Evolutionary conservation across 2,329 filamentous ascomycete genomes (phyloP), one percentile per base, ranked within the genome.

Genomic region (Aspergillus sp.): DNA sequence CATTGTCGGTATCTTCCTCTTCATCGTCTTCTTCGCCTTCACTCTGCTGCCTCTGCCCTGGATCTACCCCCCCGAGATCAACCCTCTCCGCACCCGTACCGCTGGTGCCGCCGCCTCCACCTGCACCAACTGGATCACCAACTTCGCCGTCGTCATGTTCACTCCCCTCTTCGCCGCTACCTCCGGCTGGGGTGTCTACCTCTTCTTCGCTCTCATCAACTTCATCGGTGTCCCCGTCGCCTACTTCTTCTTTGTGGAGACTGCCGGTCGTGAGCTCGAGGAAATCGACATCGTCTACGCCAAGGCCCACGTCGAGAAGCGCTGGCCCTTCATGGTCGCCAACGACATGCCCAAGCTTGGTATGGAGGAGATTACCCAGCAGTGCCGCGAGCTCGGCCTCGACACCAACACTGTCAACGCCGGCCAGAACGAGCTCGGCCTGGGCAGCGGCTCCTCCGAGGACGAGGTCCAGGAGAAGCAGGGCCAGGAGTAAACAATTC

Each of bases 1-100:
- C 17, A 65, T 78, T 7, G 84, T 87, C 1, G 86, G 86, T 56
- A 73, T 89, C 31, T 89, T 89, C 73, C 81, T 84, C 4, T 89
- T 88, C 71, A 89, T 88, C 61, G 80, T 81, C 6, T 86, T 85
- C 60, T 89, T 88, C 61, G 86, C 85, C 12, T 85, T 85, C 0
- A 87, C 84, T 1, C 85, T 82, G 79, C 69, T 87, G 5, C 84
- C 85, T 9, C 78, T 86, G 23, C 85, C 85, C 2, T 88, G 84
- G 85, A 59, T 71, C 52, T 71, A 73, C 59, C 72, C 79, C 0
- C 76, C 80, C 49, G 81, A 81, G 59, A 75, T 82, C 69, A 81
- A 80, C 64, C 80, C 81, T 3, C 75, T 82, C 69, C 80, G 79
- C 66, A 83, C 80, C 35, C 76, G 81, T 52, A 78, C 80, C 47